Conservation (phyloP, 129 eudicot species). For the Ambrosia trifida region DNA sequence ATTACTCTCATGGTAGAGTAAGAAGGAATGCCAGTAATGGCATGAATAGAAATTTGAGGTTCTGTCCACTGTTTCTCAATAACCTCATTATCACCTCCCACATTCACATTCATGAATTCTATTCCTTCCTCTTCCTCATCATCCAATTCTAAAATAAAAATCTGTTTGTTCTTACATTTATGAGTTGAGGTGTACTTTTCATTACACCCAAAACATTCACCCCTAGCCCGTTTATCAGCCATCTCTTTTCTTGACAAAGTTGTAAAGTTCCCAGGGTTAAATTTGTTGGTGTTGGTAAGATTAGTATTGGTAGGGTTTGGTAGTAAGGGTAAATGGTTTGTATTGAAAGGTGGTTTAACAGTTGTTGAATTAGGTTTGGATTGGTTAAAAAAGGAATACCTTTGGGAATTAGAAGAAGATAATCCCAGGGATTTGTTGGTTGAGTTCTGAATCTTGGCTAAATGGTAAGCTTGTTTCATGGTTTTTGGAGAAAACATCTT, state of each 20-base stretch:
- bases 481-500: too few species aligned
- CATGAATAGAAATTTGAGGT: not conserved
- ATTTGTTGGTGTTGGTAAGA: too few species aligned
- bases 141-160: not conserved
- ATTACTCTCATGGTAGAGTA: not conserved
- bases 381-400: too few species aligned
- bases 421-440: too few species aligned
- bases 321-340: not conserved
- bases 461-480: too few species aligned
- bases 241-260: not conserved
- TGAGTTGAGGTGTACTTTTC: not conserved
- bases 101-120: not conserved
- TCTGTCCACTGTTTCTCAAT: not conserved
- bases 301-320: not conserved
- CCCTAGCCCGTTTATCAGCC: not conserved
- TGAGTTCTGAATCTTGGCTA: too few species aligned
- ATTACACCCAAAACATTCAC: not conserved
- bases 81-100: not conserved
- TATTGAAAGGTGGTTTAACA: not conserved
- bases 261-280: not conserved
- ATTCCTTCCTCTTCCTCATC: not conserved
- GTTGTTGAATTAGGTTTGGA: not conserved
- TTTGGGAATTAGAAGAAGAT: not conserved
- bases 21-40: not conserved
- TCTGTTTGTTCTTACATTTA: not conserved